A percentile compares a stretch with the other conserved stretches of the same genome.
These are phyloP conservation scores for Amylocarpus encephaloides DNA, from an alignment of 2,329 filamentous ascomycete genomes.

Conservation along the genomic window DNA sequence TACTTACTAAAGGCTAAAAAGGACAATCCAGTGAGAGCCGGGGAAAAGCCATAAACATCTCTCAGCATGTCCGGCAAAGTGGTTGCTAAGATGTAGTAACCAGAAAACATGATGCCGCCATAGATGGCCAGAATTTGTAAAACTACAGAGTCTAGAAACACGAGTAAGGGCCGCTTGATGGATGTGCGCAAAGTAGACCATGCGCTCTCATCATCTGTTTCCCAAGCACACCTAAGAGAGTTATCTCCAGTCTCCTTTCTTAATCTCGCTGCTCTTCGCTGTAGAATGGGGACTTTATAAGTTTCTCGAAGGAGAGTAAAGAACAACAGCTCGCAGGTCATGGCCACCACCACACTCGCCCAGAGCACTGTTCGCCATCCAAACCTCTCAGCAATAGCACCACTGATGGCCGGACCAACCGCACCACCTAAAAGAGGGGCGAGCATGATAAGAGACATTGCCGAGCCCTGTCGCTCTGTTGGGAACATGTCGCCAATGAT, in stretches of 20 bases:
- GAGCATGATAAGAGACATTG: constrained; percentile 32
- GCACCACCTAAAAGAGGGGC: constrained; percentile 29
- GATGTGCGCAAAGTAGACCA: constrained; percentile 34
- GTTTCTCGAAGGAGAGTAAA: constrained; percentile 49
- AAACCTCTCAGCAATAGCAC: constrained; percentile 37
- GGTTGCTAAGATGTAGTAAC: constrained; percentile 41
- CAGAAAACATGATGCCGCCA: constrained; percentile 37
- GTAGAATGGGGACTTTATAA: constrained; percentile 51
- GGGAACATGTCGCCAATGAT: constrained; percentile 42
- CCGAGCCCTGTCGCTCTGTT: constrained; percentile 40
- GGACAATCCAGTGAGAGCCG: constrained; percentile 44
- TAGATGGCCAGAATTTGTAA: constrained; percentile 40
- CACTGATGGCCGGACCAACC: constrained; percentile 30
- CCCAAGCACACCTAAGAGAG: constrained; percentile 20
- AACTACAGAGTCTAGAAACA: constrained; percentile 44
- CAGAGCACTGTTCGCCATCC: constrained; percentile 50
- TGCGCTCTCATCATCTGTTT: constrained; percentile 47
- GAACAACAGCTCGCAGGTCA: constrained; percentile 38
- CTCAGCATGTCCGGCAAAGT: constrained; percentile 39
- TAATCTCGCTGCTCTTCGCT: constrained; percentile 37
- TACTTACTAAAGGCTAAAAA: constrained; percentile 48
- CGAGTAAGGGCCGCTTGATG: constrained; percentile 36
- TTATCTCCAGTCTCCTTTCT: constrained; percentile 45
- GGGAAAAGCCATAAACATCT: constrained; percentile 36
- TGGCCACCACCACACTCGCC: constrained; percentile 37